Evolutionary conservation across 2,329 filamentous ascomycete species (phyloP), one percentile per base, ranked within the genome.

Genomic region (Davidsoniella neocaledoniae): DNA sequence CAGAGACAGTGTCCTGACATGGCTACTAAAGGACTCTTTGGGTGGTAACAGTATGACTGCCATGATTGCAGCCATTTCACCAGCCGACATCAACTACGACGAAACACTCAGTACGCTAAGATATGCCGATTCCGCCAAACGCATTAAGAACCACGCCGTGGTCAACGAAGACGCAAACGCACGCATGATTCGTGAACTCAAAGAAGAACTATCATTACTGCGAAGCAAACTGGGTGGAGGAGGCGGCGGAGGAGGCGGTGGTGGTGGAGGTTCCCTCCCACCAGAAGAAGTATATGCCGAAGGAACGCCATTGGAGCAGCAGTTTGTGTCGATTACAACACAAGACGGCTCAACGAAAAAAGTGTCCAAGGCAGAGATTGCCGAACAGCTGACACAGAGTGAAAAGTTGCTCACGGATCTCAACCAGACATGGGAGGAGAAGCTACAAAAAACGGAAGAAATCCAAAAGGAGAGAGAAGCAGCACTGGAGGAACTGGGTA

Each of bases 121-220:
- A 60, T 98, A 98, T 64, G 91, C 93, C 50, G 90, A 98, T 62
- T 95, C 87, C 6, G 91, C 91, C 23, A 98, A 98, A 69, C 81
- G 91, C 58, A 98, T 98, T 74, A 96, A 96, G 86, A 98, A 98
- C 68, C 91, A 98, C 64, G 91, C 91, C 51, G 91, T 98, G 46
- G 84, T 98, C 64, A 98, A 98, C 69, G 91, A 98, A 64, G 91
- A 98, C 66, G 90, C 91, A 43, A 98, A 98, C 62, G 91, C 91
- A 53, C 83, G 91, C 58, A 98, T 98, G 91, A 96, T 98, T 56
- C 77, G 91, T 63, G 91, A 98, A 62, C 71, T 98, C 55, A 98
- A 98, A 63, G 91, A 98, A 63, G 91, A 98, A 61, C 66, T 98
- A 52, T 77, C 85, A 1, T 72, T 94, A 54, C 70, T 98, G 51